Percentiles rank a stretch among this genome's conserved stretches.
Conservation (phyloP, 1,284 basidiomycete species). For the Ustilago hordei region DNA sequence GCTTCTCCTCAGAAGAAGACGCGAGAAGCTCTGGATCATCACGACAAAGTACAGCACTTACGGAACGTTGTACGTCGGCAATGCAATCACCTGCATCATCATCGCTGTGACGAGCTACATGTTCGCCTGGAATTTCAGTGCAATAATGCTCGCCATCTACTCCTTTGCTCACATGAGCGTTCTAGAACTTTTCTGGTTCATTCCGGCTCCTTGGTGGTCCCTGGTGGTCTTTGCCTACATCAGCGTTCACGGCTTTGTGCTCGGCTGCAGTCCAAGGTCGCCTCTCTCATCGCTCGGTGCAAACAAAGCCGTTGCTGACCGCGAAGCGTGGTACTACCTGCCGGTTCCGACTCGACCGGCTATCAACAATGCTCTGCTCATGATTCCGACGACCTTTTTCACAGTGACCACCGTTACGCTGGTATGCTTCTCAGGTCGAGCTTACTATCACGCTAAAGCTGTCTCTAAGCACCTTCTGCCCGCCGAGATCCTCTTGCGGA, state of each 20-base stretch:
- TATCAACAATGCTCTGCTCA: conserved; percentile 11
- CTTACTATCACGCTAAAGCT: conserved; percentile 10
- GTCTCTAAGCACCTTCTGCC: conserved; percentile 5
- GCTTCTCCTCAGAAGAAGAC: conserved; percentile 24
- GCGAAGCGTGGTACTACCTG: conserved; percentile 13
- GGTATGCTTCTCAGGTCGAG: neutral
- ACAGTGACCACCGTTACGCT: conserved; percentile 1
- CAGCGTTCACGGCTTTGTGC: conserved; percentile 21
- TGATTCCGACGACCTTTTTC: conserved; percentile 11
- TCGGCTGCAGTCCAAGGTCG: conserved; percentile 24
- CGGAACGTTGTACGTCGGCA: conserved; percentile 25
- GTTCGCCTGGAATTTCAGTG: conserved; percentile 8
- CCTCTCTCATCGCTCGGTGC: conserved; percentile 7
- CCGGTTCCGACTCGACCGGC: neutral
- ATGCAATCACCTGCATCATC: conserved; percentile 25
- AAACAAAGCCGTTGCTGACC: neutral
- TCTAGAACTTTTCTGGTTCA: conserved; percentile 26
- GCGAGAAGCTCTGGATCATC: conserved; percentile 36
- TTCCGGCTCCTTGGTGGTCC: conserved; percentile 33
- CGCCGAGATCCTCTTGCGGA: neutral
- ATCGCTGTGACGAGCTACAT: conserved; percentile 12
- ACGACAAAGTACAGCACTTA: conserved; percentile 4
- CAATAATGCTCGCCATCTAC: neutral
- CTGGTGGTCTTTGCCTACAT: conserved; percentile 12
- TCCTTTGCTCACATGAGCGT: neutral